phyloP scores from a whole-genome alignment of 148 eudicot genomes.

The Polygonum maritimum region DNA sequence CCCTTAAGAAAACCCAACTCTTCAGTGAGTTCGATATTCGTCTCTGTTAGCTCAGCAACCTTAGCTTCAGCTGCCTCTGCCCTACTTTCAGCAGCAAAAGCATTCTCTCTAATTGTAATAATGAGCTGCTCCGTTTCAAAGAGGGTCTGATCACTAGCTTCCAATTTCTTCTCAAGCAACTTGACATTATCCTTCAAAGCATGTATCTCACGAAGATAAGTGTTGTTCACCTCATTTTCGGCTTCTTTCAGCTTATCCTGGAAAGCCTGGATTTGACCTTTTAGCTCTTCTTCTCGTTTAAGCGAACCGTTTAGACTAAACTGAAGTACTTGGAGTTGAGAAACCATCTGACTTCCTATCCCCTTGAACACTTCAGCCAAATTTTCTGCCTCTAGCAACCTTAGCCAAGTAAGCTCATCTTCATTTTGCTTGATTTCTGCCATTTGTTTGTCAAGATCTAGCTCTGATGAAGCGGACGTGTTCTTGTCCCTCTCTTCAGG shows the following conservation, averaged over 20 bases:
- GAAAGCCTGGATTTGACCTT: constrained; percentile 34
- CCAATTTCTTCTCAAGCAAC: constrained; percentile 38
- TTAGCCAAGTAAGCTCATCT: constrained; percentile 65
- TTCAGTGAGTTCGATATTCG: constrained; percentile 65
- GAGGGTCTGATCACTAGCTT: constrained; percentile 38
- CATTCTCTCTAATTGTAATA: constrained; percentile 43
- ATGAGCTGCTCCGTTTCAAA: constrained; percentile 35
- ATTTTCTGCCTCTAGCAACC: constrained; percentile 73
- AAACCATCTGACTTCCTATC: constrained; percentile 51
- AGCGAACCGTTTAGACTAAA: constrained; percentile 41
- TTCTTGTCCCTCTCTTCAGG: constrained; percentile 51
- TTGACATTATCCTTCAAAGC: constrained; percentile 36
- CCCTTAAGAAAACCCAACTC: constrained; percentile 69
- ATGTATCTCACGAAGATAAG: constrained; percentile 29
- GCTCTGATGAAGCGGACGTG: constrained; percentile 60
- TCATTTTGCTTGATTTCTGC: constrained; percentile 47
- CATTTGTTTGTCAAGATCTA: constrained; percentile 63
- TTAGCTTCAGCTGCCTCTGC: constrained; percentile 61
- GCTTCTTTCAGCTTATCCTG: constrained; percentile 20
- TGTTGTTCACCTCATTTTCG: constrained; percentile 19
- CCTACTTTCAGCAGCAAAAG: constrained; percentile 42
- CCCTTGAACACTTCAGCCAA: constrained; percentile 55
- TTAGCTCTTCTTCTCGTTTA: constrained; percentile 47
- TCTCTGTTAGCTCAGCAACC: constrained; percentile 47
- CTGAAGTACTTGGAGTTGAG: constrained; percentile 36